Conservation (phyloP, 2,329 filamentous ascomycete genomes). For the Scytalidium lignicola region DNA sequence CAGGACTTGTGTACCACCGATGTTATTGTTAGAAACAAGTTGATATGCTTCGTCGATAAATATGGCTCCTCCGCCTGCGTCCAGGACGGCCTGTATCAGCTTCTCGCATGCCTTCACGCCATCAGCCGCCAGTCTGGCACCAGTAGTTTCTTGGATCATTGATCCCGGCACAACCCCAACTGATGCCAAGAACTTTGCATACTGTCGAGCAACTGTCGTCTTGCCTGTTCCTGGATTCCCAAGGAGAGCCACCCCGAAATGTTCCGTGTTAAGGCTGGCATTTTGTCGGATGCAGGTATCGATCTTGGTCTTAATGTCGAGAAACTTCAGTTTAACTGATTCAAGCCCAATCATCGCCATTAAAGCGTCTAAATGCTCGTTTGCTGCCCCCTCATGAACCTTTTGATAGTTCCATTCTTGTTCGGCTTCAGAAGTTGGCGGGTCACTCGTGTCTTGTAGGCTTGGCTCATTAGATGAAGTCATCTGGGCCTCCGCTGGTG, state of each 20-base stretch:
- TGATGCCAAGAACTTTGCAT: conserved; percentile 58
- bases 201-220: conserved; percentile 70
- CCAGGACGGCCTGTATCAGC: conserved; percentile 49
- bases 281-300: conserved; percentile 56
- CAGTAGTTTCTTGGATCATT: conserved; percentile 61
- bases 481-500: too few relatives aligned
- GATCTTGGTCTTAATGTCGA: conserved; percentile 57
- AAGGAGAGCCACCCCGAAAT: conserved; percentile 58
- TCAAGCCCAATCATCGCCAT: conserved; percentile 71
- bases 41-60: conserved; percentile 83
- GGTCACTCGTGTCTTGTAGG: too few relatives aligned
- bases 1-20: conserved; percentile 55
- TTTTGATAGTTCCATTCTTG: too few relatives aligned
- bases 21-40: conserved; percentile 52
- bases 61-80: conserved; percentile 63
- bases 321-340: conserved; percentile 58
- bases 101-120: conserved; percentile 55
- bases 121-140: conserved; percentile 57
- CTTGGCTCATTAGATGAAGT: too few relatives aligned
- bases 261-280: conserved; percentile 47
- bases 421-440: too few relatives aligned
- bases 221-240: conserved; percentile 71
- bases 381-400: too few relatives aligned
- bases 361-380: conserved; percentile 34
- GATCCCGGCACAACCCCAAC: conserved; percentile 57